Base-by-base conservation (phyloP, 2,329 filamentous ascomycete genomes). In the Fusarium lateritium region DNA sequence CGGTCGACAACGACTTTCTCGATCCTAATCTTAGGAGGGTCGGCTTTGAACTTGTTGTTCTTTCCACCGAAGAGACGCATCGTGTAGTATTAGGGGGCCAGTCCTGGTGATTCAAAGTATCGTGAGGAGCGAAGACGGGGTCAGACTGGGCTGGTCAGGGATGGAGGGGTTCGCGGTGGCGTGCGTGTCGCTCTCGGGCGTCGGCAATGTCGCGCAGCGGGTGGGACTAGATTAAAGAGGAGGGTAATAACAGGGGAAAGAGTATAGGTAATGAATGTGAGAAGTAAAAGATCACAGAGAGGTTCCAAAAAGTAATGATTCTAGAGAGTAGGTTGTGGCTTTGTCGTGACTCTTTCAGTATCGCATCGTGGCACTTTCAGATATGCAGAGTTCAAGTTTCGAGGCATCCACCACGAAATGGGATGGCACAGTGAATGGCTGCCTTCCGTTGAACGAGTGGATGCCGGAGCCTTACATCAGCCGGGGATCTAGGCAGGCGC, bases 41-140 rank as follows among this genome's bases (percentile, higher is more conserved):
- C 82, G 68, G 82, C 78, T 77, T 86, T 86, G 78, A 85, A 83
- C 74, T 85, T 87, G 66, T 80, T 81, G 62, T 76, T 77, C 65
- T 83, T 83, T 54, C 77, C 77, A 64, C 80, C 79, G 62, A 83
- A 79, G 56, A 83, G 78, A 78, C 77, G 78, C 78, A 80, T 80
- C 63, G 45, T 70, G 69, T 33, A 58, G 40, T 58, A 57, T 61
- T 49, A 67, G 62, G 50, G 54, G 51, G 45, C 21, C 49, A 60
- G 60, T 49, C 34, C 62, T 58, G 42, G 47, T 60, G 56, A 54
- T 39, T 22, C 45, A 53, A 43, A 49, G 54, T 61, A 33, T 56
- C 28, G 44, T 15, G 22, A 46, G 40, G 34, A 59, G 40, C 34
- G 46, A 42, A 44, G 57, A 66, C 28, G 65, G 52, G 46, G 58